Evolutionary conservation across 768 basidiomycete genomes (phyloP).

Genomic region (Tephrocybe sp.): DNA sequence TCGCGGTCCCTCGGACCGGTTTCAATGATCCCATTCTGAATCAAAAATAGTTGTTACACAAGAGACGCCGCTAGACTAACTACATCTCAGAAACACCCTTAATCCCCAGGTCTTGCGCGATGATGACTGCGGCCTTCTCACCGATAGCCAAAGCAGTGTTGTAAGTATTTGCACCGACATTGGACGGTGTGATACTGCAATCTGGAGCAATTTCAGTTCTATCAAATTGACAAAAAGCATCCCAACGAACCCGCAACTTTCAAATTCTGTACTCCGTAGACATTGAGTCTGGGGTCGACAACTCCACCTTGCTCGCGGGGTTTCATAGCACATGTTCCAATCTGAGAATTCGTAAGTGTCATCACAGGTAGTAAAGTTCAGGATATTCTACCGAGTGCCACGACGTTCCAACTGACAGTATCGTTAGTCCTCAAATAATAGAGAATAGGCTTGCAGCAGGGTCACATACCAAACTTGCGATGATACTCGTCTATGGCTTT

Average conservation of each 20-base stretch:
- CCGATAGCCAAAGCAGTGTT: constrained; percentile 46
- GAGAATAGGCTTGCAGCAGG: neutral
- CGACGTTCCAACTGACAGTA: constrained; percentile 34
- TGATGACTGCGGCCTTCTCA: constrained; percentile 61
- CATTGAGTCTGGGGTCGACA: constrained; percentile 58
- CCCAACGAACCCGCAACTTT: constrained; percentile 51
- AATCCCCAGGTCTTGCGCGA: constrained; percentile 50
- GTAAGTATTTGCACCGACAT: constrained; percentile 41
- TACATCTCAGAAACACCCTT: constrained; percentile 12
- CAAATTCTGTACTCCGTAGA: constrained; percentile 56
- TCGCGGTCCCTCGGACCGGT: constrained; percentile 9
- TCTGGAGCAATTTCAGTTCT: no score
- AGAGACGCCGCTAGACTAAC: no score
- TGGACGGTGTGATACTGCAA: constrained; percentile 37
- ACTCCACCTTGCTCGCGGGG: constrained; percentile 55
- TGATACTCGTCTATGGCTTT: constrained; percentile 39
- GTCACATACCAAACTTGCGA: constrained; percentile 28
- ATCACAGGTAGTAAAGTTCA: neutral
- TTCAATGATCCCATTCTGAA: no score
- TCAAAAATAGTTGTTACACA: no score
- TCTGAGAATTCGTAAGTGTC: constrained; percentile 26
- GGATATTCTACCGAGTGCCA: constrained; percentile 43
- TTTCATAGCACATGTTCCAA: constrained; percentile 71
- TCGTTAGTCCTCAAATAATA: neutral
- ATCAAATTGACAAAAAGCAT: neutral